A percentile compares a stretch with the other conserved stretches of the same genome.
These are phyloP conservation scores for Mucor circinelloides DNA, from an alignment of 371 early-diverging fungal species.

Conservation along the genomic window DNA sequence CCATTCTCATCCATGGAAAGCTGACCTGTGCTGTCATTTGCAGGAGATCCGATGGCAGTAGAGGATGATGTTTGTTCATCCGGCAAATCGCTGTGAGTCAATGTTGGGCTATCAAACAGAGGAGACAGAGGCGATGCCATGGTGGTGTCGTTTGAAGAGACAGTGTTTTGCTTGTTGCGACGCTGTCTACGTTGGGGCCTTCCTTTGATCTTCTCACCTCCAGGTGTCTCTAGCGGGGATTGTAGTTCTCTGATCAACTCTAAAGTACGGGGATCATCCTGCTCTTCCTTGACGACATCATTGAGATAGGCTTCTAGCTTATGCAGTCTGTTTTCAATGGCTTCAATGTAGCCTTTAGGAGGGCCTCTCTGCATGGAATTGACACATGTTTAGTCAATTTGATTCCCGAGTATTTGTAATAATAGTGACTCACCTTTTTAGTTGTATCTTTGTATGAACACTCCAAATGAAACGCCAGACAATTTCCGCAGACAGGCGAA, in stretches of 20 bases:
- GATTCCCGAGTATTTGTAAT: background rate
- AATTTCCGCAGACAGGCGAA: conserved; percentile 53
- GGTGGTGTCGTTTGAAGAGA: background rate
- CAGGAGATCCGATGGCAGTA: background rate
- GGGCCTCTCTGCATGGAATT: conserved; percentile 51
- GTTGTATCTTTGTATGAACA: conserved; percentile 51
- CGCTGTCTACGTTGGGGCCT: conserved; percentile 40
- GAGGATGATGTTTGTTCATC: background rate
- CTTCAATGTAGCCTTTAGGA: conserved; percentile 76
- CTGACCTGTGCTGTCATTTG: conserved; percentile 36
- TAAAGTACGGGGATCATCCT: conserved; percentile 53
- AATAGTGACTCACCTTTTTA: conserved; percentile 37
- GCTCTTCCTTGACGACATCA: conserved; percentile 33
- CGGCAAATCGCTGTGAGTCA: conserved; percentile 11
- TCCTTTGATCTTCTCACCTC: conserved; percentile 43
- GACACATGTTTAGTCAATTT: background rate
- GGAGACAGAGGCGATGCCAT: background rate
- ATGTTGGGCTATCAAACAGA: conserved; percentile 13
- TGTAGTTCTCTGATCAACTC: conserved; percentile 58
- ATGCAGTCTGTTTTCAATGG: conserved; percentile 67
- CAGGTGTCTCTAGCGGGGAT: conserved; percentile 45
- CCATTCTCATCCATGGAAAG: conserved; percentile 51
- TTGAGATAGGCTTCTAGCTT: conserved; percentile 59
- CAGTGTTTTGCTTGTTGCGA: background rate
- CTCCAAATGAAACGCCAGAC: conserved; percentile 41